Evolutionary conservation across 257 asterid species (phyloP).

Genomic region (Petunia axillaris): DNA sequence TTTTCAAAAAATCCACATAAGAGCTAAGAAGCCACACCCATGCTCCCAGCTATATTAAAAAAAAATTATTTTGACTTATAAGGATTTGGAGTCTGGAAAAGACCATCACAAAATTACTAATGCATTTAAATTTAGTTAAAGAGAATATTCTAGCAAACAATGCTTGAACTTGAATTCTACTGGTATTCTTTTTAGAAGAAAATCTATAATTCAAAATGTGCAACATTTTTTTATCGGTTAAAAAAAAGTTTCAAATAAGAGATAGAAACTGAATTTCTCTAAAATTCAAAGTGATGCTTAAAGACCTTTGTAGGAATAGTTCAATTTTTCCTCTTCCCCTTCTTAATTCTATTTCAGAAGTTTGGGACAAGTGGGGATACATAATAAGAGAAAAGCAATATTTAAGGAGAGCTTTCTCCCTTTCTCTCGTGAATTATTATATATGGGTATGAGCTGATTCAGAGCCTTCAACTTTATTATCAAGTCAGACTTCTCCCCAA

Average conservation of each 20-base stretch:
- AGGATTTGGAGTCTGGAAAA: neutral
- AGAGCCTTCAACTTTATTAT: conserved; percentile 12
- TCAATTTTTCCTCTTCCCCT: neutral
- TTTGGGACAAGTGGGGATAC: neutral
- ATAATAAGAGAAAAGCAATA: neutral
- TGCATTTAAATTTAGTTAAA: neutral
- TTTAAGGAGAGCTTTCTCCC: neutral
- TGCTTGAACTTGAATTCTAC: neutral
- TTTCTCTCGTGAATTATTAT: neutral
- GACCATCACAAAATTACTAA: neutral
- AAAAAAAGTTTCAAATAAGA: neutral
- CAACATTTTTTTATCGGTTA: neutral
- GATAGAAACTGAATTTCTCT: neutral
- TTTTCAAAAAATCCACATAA: too few species aligned
- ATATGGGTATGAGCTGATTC: neutral
- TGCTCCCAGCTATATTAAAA: too few species aligned
- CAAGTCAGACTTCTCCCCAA: neutral
- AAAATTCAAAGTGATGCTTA: too few species aligned
- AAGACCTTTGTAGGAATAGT: neutral
- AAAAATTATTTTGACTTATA: neutral
- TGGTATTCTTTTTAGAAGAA: neutral
- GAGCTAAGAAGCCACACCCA: too few species aligned
- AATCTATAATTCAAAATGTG: neutral
- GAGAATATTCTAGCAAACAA: neutral
- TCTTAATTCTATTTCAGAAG: neutral